Conservation (phyloP, 768 basidiomycete species). For the Calocera cornea region DNA sequence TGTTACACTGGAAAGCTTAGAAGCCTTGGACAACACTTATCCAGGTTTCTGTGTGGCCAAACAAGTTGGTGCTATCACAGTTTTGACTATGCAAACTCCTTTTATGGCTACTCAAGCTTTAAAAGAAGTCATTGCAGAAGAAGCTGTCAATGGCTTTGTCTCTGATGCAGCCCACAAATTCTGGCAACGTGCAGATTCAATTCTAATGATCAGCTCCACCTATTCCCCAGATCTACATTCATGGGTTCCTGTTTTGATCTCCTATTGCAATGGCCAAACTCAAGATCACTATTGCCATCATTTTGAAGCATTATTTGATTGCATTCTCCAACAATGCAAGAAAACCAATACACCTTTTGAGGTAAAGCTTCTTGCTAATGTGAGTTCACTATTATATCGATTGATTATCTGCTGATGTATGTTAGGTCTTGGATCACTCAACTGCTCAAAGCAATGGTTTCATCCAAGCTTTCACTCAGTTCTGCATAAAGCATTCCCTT, state of each 20-base stretch:
- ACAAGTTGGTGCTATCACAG: constrained; percentile 15
- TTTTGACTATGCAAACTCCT: constrained; percentile 21
- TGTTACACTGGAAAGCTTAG: no score
- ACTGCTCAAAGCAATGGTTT: constrained; percentile 26
- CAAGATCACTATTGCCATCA: constrained; percentile 24
- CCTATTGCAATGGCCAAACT: constrained; percentile 27
- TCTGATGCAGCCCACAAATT: constrained; percentile 29
- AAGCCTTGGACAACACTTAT: background rate
- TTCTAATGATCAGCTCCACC: constrained; percentile 25
- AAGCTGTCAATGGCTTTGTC: constrained; percentile 26
- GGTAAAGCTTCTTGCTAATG: no score
- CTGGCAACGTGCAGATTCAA: constrained; percentile 20
- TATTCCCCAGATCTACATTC: constrained; percentile 21
- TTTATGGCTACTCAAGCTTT: constrained; percentile 24
- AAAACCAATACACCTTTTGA: no score
- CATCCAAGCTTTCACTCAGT: constrained; percentile 21
- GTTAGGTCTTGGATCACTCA: constrained; percentile 25
- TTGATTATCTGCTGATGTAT: constrained; percentile 9
- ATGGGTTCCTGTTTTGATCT: constrained; percentile 27
- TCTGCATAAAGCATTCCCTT: constrained; percentile 11
- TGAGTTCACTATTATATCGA: no score
- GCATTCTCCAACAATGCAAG: background rate
- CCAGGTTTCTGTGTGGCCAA: constrained; percentile 16
- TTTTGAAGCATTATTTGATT: constrained; percentile 17
- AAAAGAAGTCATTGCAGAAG: constrained; percentile 13